phyloP scores from a whole-genome alignment of 2,329 filamentous ascomycete species.

The Lasiodiplodia gonubiensis region DNA sequence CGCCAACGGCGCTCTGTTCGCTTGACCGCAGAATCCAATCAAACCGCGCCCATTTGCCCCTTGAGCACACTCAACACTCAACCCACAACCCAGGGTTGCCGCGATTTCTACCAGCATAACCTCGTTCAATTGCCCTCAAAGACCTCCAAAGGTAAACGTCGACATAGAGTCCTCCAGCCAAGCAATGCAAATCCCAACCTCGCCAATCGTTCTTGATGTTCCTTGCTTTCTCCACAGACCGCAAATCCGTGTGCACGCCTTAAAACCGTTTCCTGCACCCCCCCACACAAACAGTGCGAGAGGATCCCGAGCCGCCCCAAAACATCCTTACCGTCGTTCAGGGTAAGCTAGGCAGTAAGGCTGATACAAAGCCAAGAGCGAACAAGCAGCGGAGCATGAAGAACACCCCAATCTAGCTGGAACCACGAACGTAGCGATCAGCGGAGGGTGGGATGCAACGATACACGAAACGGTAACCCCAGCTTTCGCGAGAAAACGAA shows the following conservation, averaged over 20 bases:
- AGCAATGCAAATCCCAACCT: not conserved
- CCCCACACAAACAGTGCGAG: not conserved
- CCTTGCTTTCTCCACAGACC: not conserved
- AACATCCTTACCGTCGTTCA: not conserved
- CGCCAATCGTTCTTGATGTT: constrained; percentile 4
- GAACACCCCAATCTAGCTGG: not conserved
- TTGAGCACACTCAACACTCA: not conserved
- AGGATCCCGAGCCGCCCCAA: not conserved
- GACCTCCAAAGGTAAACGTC: not conserved
- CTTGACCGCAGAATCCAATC: not conserved
- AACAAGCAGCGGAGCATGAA: not conserved
- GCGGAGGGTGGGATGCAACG: not conserved
- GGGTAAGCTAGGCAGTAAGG: not conserved
- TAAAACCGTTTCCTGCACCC: not conserved
- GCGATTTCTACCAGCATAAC: not conserved
- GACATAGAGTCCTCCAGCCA: not conserved
- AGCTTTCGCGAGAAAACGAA: not conserved
- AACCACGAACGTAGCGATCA: not conserved
- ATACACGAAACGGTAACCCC: not conserved
- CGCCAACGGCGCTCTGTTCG: not conserved
- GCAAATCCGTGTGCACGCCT: not conserved
- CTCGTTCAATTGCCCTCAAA: not conserved
- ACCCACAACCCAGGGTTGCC: not conserved
- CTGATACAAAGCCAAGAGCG: not conserved
- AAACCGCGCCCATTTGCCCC: not conserved